Percentiles rank a stretch among this genome's conserved stretches.
These are phyloP conservation scores for Metarhizium rileyi DNA, from an alignment of 2,329 filamentous ascomycete species.

Conservation along the genomic window DNA sequence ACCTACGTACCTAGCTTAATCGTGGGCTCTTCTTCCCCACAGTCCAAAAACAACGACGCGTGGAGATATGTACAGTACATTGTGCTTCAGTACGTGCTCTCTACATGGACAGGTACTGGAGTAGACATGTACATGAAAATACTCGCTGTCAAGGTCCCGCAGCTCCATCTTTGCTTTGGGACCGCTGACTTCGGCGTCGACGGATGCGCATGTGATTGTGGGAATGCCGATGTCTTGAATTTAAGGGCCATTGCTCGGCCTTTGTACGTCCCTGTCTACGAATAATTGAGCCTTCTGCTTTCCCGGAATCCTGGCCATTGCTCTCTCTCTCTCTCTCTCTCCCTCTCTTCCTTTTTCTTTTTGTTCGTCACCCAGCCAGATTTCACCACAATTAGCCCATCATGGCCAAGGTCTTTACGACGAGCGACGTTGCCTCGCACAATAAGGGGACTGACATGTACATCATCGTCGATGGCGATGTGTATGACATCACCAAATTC, in stretches of 20 bases:
- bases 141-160: too few relatives aligned
- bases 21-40: neutral
- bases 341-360: neutral
- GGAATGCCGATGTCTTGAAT: conserved; percentile 2
- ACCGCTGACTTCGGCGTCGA: neutral
- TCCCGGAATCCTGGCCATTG: neutral
- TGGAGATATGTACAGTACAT: too few relatives aligned
- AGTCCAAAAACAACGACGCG: neutral
- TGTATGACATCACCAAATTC: conserved; percentile 89
- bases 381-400: conserved; percentile 13
- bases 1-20: too few relatives aligned
- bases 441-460: conserved; percentile 80
- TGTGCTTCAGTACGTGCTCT: too few relatives aligned
- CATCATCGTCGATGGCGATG: conserved; percentile 88
- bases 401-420: conserved; percentile 85
- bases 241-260: conserved; percentile 1
- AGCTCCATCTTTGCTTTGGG: too few relatives aligned
- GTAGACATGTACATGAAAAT: too few relatives aligned
- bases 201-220: conserved; percentile 3
- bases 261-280: neutral
- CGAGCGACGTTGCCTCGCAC: conserved; percentile 80
- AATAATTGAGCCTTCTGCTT: too few relatives aligned
- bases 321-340: neutral
- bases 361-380: neutral
- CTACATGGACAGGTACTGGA: too few relatives aligned